phyloP scores from a whole-genome alignment of 495 filamentous ascomycete species.

The Recurvomyces mirabilis region DNA sequence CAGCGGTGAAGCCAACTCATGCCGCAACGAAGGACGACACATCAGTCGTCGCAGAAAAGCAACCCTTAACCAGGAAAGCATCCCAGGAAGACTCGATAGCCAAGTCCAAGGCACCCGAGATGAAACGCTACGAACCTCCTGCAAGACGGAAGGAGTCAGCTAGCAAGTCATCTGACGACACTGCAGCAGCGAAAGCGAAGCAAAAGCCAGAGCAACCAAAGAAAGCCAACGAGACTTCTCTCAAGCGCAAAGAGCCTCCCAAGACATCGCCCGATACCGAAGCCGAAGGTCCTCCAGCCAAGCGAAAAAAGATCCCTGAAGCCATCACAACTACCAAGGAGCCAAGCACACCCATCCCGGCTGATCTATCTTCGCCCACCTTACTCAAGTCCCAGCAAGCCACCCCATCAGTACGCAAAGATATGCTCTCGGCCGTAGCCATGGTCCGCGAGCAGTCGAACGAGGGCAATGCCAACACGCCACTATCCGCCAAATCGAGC shows the following conservation, averaged over 20 bases:
- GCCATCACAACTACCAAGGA: neutral
- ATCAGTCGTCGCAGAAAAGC: neutral
- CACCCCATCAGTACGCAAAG: constrained; percentile 2
- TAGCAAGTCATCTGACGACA: neutral
- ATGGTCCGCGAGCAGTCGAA: constrained; percentile 5
- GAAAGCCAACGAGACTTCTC: neutral
- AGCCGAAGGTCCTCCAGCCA: neutral
- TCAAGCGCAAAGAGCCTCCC: no score
- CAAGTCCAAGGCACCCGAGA: constrained; percentile 5
- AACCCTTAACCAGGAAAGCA: no score
- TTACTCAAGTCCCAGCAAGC: constrained; percentile 8
- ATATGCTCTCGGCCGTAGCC: constrained; percentile 3
- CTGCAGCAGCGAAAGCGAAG: neutral
- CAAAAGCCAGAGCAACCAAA: neutral
- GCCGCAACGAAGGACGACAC: neutral
- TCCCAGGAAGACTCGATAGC: no score
- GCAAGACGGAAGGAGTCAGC: neutral
- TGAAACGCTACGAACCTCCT: neutral
- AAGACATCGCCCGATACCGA: neutral
- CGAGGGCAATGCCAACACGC: constrained; percentile 5
- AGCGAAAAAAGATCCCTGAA: constrained; percentile 2
- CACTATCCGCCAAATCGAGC: neutral
- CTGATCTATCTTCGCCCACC: constrained; percentile 2
- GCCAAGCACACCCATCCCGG: constrained; percentile 7
- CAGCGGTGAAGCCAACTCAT: neutral